These are phyloP conservation scores for Pichia thaimueangensis DNA, from an alignment of 805 yeast species.

Conservation along the genomic window DNA sequence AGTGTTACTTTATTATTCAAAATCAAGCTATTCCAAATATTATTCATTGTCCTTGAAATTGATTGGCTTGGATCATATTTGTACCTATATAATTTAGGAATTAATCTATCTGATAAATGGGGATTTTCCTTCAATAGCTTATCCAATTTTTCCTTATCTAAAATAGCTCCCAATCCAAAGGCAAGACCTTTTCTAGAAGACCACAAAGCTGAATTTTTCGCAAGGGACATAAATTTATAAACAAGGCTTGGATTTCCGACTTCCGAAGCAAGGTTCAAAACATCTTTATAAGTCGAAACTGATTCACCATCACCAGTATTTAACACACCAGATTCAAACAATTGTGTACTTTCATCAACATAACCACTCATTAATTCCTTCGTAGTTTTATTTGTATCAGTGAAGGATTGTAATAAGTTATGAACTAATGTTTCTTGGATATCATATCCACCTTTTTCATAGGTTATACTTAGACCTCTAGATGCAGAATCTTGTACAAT, in stretches of 20 bases:
- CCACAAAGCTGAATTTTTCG: constrained; percentile 86
- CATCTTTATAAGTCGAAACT: constrained; percentile 86
- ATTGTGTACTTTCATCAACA: constrained; percentile 69
- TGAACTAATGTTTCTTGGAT: constrained; percentile 68
- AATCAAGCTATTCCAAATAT: constrained; percentile 75
- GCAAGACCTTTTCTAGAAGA: constrained; percentile 91
- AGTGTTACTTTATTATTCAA: constrained; percentile 49
- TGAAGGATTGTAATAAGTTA: constrained; percentile 67
- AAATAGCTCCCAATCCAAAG: constrained; percentile 79
- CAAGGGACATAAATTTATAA: constrained; percentile 88
- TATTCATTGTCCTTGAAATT: constrained; percentile 79
- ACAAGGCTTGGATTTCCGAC: constrained; percentile 94
- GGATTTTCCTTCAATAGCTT: constrained; percentile 50
- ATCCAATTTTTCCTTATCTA: constrained; percentile 72
- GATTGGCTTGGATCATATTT: constrained; percentile 74
- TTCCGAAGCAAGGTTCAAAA: constrained; percentile 80
- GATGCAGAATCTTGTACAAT: constrained; percentile 89
- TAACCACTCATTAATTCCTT: constrained; percentile 51
- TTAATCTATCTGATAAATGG: constrained; percentile 49
- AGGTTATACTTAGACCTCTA: constrained; percentile 75
- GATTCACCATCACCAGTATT: constrained; percentile 82
- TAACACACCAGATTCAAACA: constrained; percentile 77
- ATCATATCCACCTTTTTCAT: constrained; percentile 65
- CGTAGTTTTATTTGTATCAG: constrained; percentile 51
- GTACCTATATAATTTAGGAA: constrained; percentile 81